Conservation (phyloP, 1,284 basidiomycete genomes). For the Ustilago nuda region DNA sequence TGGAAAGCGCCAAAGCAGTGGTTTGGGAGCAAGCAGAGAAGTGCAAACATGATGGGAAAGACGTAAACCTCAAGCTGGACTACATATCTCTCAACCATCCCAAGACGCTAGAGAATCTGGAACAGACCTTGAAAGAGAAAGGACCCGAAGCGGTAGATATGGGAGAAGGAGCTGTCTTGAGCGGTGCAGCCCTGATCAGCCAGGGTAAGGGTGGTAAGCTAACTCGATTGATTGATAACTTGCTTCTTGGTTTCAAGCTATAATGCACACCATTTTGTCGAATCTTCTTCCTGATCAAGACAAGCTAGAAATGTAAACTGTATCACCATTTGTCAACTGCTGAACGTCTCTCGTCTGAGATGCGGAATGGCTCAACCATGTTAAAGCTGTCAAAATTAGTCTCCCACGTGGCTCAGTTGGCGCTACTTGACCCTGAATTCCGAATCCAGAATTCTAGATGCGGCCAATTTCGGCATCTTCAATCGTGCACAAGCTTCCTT, state of each 20-base stretch:
- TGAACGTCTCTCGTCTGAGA: neutral
- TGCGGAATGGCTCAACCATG: neutral
- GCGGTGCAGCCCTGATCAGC: constrained; percentile 85
- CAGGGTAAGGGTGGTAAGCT: constrained; percentile 72
- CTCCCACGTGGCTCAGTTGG: constrained; percentile 16
- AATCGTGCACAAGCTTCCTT: constrained; percentile 6
- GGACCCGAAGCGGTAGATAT: constrained; percentile 60
- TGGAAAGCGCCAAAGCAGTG: constrained; percentile 44
- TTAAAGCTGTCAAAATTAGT: constrained; percentile 1
- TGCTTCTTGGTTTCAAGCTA: constrained; percentile 76
- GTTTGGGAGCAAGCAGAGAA: constrained; percentile 30
- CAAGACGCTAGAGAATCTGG: constrained; percentile 74
- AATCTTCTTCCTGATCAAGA: neutral
- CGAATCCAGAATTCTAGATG: constrained; percentile 9
- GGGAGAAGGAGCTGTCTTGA: constrained; percentile 77
- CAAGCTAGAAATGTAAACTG: neutral
- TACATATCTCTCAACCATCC: constrained; percentile 91
- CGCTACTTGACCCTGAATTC: constrained; percentile 11
- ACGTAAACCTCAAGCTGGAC: constrained; percentile 76
- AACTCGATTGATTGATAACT: constrained; percentile 93
- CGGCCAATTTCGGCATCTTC: neutral
- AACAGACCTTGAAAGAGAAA: constrained; percentile 70
- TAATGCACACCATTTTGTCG: neutral
- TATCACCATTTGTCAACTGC: neutral
- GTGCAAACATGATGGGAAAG: constrained; percentile 15